phyloP scores from a whole-genome alignment of 306 rosid genomes.

The Cicer pinnatifidum region DNA sequence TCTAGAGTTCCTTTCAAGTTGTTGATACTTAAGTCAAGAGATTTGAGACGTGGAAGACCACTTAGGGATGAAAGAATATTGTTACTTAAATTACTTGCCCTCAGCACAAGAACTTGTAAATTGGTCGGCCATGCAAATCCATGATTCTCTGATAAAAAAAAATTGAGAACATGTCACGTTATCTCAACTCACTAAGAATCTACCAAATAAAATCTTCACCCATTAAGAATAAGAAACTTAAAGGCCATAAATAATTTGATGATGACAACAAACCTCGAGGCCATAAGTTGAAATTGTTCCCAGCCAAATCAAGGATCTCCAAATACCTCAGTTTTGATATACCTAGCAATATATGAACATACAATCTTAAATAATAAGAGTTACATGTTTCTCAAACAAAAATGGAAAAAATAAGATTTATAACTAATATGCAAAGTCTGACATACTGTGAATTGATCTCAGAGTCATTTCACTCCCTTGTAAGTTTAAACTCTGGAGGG shows the following conservation, averaged over 20 bases:
- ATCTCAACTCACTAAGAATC: too few relatives aligned
- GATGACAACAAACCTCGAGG: background rate
- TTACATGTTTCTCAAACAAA: background rate
- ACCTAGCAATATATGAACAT: conserved; percentile 7
- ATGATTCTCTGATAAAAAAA: background rate
- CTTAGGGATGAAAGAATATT: background rate
- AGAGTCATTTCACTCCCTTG: rapidly evolving
- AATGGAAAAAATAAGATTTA: background rate
- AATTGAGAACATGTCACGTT: too few relatives aligned
- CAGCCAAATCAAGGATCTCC: background rate
- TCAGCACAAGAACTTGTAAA: background rate
- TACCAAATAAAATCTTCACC: too few relatives aligned
- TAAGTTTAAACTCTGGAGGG: conserved; percentile 23
- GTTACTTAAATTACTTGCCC: background rate
- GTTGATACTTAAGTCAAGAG: background rate
- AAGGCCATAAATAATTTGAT: too few relatives aligned
- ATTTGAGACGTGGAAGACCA: conserved; percentile 1
- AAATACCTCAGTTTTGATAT: conserved; percentile 5
- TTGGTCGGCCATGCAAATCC: background rate
- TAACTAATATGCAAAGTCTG: background rate
- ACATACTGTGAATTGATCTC: conserved; percentile 11
- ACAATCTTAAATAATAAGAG: background rate
- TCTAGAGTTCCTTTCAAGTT: background rate
- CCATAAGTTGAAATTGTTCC: background rate
- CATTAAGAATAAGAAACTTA: too few relatives aligned